Percentiles rank a stretch among this genome's conserved stretches.
Conservation (phyloP, 495 filamentous ascomycete genomes). For the Penicillium manginii region DNA sequence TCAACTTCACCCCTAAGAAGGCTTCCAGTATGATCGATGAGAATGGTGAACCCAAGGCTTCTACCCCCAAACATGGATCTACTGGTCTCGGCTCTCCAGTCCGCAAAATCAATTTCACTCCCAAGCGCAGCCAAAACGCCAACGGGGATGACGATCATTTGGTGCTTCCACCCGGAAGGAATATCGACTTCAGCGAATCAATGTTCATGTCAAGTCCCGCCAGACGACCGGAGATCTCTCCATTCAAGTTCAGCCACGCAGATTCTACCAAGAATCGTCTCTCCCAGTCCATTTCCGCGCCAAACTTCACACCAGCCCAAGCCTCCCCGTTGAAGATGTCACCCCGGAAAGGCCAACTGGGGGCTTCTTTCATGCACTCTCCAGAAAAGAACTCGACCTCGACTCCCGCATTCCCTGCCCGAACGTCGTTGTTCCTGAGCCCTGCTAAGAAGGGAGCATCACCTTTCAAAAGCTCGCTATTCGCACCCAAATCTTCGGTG, state of each 20-base stretch:
- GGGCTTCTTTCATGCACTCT: conserved; percentile 37
- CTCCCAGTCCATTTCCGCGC: conserved; percentile 24
- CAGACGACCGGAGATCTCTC: conserved; percentile 49
- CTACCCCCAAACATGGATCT: conserved; percentile 33
- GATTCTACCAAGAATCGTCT: conserved; percentile 40
- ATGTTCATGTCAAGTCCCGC: conserved; percentile 54
- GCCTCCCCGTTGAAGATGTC: conserved; percentile 49
- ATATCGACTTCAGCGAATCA: conserved; percentile 41
- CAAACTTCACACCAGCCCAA: conserved; percentile 33
- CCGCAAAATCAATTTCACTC: conserved; percentile 40
- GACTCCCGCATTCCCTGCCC: conserved; percentile 35
- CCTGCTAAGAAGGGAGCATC: conserved; percentile 47
- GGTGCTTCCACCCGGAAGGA: conserved; percentile 31
- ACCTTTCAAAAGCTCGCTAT: conserved; percentile 42
- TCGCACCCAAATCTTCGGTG: conserved; percentile 18
- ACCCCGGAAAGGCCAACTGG: conserved; percentile 47
- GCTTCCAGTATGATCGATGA: conserved; percentile 36
- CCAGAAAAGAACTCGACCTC: conserved; percentile 30
- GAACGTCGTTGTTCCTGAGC: conserved; percentile 45
- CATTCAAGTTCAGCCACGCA: conserved; percentile 50
- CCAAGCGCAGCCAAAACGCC: conserved; percentile 27
- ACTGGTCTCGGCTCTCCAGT: conserved; percentile 33
- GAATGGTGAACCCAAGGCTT: conserved; percentile 38
- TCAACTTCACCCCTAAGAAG: conserved; percentile 43
- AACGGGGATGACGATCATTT: conserved; percentile 26